Evolutionary conservation across 768 basidiomycete genomes (phyloP), one percentile per base, ranked within the genome.

Genomic region (Chlorophyllum brunneum): DNA sequence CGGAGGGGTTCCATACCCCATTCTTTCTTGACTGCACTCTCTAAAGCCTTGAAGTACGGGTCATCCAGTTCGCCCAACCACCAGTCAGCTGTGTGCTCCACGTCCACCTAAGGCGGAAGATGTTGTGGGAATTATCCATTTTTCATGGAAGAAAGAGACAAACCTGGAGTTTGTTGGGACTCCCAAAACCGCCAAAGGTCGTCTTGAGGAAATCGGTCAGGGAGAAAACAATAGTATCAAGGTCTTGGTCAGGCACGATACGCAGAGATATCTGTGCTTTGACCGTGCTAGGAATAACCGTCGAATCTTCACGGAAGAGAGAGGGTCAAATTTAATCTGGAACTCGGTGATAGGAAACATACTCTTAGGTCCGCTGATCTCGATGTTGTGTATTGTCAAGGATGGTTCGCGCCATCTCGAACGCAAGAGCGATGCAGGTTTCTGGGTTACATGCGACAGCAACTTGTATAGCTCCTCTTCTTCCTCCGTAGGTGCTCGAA

Each of bases 51-150:
- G 73, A 95, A 95, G 83, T 90, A 97, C 3, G 78, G 78, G 54
- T 87, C 86, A 48, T 91, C 81, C 34, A 95, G 77, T 49, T 88
- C 83, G 0, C 95, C 93, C 2, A 99, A 76, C 95, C 95, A 99
- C 95, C 95, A 98, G 61, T 94, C 87, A 0, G 93, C 94, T 2
- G 80, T 86, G 54, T 92, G 88, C 37, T 88, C 82, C 48, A 97
- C 82, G 16, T 72, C 76, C 57, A 95, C 76, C 91, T 94, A 57
- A 27, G 33, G 37, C 10, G 30, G 18, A 7, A 31, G 33, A 39
- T 18, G 4, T n/a, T n/a, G 26, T 24, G 9, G 24, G 37, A 8
- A 30, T 38, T 9, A 49, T 15, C 20, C 15, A 9, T 23, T 42
- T 4, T 1, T 2, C 6, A 16, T 7, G 39, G 33, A 7, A 18